phyloP scores from a whole-genome alignment of 2,329 filamentous ascomycete genomes.

The Amylocarpus encephaloides region DNA sequence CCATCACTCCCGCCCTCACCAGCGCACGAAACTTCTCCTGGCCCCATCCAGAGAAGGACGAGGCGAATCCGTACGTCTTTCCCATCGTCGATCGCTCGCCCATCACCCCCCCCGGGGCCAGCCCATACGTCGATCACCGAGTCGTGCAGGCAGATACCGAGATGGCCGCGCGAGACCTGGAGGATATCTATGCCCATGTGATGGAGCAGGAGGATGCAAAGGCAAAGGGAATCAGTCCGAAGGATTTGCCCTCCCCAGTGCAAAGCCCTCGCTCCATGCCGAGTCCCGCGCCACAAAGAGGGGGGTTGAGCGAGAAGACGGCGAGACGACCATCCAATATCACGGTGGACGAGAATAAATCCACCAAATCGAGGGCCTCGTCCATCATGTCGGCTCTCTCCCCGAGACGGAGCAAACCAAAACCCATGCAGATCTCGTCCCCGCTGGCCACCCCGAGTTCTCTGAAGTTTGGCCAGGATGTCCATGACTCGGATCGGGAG shows the following conservation, averaged over 20 bases:
- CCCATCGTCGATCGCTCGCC: slow-evolving; percentile 35
- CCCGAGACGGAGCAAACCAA: slow-evolving; percentile 41
- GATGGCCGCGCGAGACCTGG: slow-evolving; percentile 75
- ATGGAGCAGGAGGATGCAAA: slow-evolving; percentile 79
- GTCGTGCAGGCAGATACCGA: slow-evolving; percentile 68
- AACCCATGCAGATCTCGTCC: slow-evolving; percentile 54
- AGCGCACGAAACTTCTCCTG: slow-evolving; percentile 42
- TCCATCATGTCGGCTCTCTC: slow-evolving; percentile 56
- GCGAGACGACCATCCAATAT: slow-evolving; percentile 35
- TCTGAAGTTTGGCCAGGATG: slow-evolving; percentile 49
- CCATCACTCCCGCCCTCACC: slow-evolving; percentile 27
- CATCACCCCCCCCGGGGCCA: slow-evolving; percentile 33
- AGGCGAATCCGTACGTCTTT: slow-evolving; percentile 38
- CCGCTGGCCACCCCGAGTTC: slow-evolving; percentile 61
- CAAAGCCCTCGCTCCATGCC: slow-evolving; percentile 25
- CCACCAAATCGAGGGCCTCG: slow-evolving; percentile 49
- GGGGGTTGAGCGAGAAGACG: slow-evolving; percentile 39
- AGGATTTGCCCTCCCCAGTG: slow-evolving; percentile 34
- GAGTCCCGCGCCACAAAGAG: slow-evolving; percentile 25
- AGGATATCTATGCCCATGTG: slow-evolving; percentile 85
- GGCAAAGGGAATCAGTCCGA: slow-evolving; percentile 46
- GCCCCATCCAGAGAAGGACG: slow-evolving; percentile 39
- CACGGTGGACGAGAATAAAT: slow-evolving; percentile 36
- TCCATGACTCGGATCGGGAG: slow-evolving; percentile 48
- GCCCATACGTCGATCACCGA: slow-evolving; percentile 68